Base-by-base conservation (phyloP, 208 protist species). In the Vickermania spadyakhi region DNA sequence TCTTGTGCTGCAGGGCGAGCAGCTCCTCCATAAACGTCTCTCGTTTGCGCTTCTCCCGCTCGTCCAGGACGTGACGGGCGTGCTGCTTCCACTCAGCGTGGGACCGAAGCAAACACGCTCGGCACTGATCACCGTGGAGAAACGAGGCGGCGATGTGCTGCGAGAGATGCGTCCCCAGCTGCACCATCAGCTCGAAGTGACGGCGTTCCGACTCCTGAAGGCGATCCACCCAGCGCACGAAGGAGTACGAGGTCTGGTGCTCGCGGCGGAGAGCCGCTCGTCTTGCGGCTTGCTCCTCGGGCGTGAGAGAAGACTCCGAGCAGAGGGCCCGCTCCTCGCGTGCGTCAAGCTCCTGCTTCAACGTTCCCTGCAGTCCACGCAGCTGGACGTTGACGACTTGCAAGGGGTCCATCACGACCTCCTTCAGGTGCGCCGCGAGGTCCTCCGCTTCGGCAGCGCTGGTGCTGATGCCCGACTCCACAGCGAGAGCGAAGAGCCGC, bases 341-440 rank as follows among this genome's bases (percentile, higher is more conserved):
- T 0, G 26, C 31, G 18, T 36, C 55, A 59, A 36, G 21, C 14
- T 62, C 29, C 31, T 53, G 13, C 13, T 11, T 23, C 26, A 60
- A 21, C 1, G 45, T 11, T 45, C 57, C 45, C 23, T 86, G 84
- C 51, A 91, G 51, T 31, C 58, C 31, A 11, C 81, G 80, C 57
- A 91, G 62, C 2, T 66, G 64, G 0, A 62, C 57, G 70, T 73
- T 86, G 29, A 86, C 66, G 5, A 58, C 45, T 63, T 87, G 83
- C 62, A 93, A 86, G 11, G 62, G 65, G 2, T 73, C 63, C 0
- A 91, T 18, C 28, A 93, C 52, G 11, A 69, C 73, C 2, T 62
- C 56, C 14, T 62, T 63, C 11, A 89, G 69, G 36, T 45, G 70
- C 59, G 55, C 60, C 42, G 7, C 82, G 66, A 30, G 89, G 36